Base-by-base conservation (phyloP, 129 eudicot species). In the Flaveria trinervia region DNA sequence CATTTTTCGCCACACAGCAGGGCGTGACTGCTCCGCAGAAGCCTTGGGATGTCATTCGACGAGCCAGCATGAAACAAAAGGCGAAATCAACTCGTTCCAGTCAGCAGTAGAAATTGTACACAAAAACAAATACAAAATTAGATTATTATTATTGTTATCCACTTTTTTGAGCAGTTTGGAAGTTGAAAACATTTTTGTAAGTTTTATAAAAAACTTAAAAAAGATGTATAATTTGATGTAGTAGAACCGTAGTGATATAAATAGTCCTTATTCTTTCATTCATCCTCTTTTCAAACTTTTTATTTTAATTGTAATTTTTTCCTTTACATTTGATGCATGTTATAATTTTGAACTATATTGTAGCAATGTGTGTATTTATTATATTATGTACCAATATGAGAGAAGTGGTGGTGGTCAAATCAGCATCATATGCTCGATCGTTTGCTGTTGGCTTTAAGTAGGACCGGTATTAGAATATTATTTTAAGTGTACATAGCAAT, bases 11-110 rank as follows among this genome's bases (percentile, higher is more conserved):
- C 30, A 83, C 96, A 30, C 97, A 94, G 51, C 96, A 90, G 41
- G 98, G 98, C 4, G 97, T 94, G 17, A 69, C 15, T 16, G 93
- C 86, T 11, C 97, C 97, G 68, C 98, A 94, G 52, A 94, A 94
- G 84, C 83, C 98, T 11, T 94, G 98, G 98, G 98, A 94, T 33
- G 98, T 94, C 76, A 96, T 89, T 33, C 83, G 96, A 65, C 83
- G 98, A 85, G 98, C 98, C 36, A 91, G 93, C 85, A 86, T 89
- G 93, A 86, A 68, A 76, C 84, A 83, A 15, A 87, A 85, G 39
- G 51, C 87, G 20, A 88, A 83, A 73, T 61, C 85, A 41, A 80
- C 90, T 46, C 81, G 83, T 57, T 76, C 74, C 72, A 81, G 83
- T 54, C 60, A 54, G 60, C 75, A 72, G 39, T 76, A 70, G 82